Conservation (phyloP, 257 asterid species). For the Mitragyna speciosa region DNA sequence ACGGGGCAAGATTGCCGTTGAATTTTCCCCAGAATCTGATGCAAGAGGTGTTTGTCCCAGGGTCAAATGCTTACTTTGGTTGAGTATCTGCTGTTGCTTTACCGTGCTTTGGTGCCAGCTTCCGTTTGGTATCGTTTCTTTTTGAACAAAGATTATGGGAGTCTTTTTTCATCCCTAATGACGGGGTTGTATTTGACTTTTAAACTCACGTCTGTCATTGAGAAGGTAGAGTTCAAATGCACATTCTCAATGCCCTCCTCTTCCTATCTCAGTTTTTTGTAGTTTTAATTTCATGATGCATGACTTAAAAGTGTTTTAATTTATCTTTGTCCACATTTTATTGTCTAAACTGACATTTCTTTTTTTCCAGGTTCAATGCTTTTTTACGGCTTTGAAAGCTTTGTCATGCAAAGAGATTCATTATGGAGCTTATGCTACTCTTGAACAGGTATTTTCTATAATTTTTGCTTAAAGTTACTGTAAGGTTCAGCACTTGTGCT, state of each 20-base stretch:
- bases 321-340: background rate
- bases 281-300: background rate
- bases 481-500: background rate
- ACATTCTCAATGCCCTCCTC: constrained; percentile 7
- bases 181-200: constrained; percentile 87
- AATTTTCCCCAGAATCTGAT: constrained; percentile 16
- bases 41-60: constrained; percentile 32
- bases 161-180: constrained; percentile 81
- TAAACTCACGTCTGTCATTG: constrained; percentile 89
- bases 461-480: constrained; percentile 1
- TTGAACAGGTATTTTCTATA: constrained; percentile 62
- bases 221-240: constrained; percentile 58
- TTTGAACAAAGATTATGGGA: constrained; percentile 88
- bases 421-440: constrained; percentile 81
- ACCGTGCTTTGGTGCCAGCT: constrained; percentile 85
- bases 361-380: constrained; percentile 56
- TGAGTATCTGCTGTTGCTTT: constrained; percentile 71
- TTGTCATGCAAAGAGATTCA: constrained; percentile 70
- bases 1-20: constrained; percentile 5
- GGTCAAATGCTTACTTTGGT: constrained; percentile 85
- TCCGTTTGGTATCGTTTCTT: constrained; percentile 97
- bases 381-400: constrained; percentile 65
- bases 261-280: constrained; percentile 7
- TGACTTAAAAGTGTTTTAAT: background rate
- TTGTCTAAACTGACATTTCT: background rate